A percentile compares a stretch with the other conserved stretches of the same genome.
These are phyloP conservation scores for Xylariales sp. DNA, from an alignment of 2,329 filamentous ascomycete genomes.

Conservation along the genomic window DNA sequence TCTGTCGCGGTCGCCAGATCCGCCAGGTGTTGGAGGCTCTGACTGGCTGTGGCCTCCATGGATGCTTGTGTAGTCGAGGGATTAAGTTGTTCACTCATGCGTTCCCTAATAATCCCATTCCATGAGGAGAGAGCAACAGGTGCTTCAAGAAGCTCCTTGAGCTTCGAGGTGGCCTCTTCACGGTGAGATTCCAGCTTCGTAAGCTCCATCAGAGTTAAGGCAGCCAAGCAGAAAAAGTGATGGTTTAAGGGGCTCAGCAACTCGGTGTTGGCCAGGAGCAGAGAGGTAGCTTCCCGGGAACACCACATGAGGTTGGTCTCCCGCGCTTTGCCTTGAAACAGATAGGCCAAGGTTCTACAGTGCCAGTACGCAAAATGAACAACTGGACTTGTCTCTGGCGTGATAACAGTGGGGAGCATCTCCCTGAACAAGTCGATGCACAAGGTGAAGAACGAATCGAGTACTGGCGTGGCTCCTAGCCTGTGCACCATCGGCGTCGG, in stretches of 20 bases:
- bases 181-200: slow-evolving; percentile 48
- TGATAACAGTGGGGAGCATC: slow-evolving; percentile 54
- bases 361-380: slow-evolving; percentile 69
- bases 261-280: slow-evolving; percentile 51
- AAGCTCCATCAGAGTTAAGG: slow-evolving; percentile 59
- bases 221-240: slow-evolving; percentile 58
- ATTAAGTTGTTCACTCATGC: slow-evolving; percentile 40
- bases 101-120: slow-evolving; percentile 51
- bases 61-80: slow-evolving; percentile 29
- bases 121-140: slow-evolving; percentile 46
- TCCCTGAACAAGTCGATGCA: slow-evolving; percentile 63
- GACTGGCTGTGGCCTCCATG: slow-evolving; percentile 39
- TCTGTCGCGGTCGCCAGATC: slow-evolving; percentile 46
- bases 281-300: slow-evolving; percentile 52
- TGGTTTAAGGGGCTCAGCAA: slow-evolving; percentile 61
- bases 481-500: slow-evolving; percentile 37
- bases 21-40: slow-evolving; percentile 57
- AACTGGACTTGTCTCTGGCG: slow-evolving; percentile 46
- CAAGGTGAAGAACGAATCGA: slow-evolving; percentile 48
- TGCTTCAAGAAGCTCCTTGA: slow-evolving; percentile 53
- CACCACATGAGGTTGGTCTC: slow-evolving; percentile 56
- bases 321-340: slow-evolving; percentile 52
- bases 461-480: slow-evolving; percentile 33
- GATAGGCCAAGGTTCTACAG: slow-evolving; percentile 58
- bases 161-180: slow-evolving; percentile 51